Conservation (phyloP, 208 protist genomes). For the Tritrichomonas musculus region DNA sequence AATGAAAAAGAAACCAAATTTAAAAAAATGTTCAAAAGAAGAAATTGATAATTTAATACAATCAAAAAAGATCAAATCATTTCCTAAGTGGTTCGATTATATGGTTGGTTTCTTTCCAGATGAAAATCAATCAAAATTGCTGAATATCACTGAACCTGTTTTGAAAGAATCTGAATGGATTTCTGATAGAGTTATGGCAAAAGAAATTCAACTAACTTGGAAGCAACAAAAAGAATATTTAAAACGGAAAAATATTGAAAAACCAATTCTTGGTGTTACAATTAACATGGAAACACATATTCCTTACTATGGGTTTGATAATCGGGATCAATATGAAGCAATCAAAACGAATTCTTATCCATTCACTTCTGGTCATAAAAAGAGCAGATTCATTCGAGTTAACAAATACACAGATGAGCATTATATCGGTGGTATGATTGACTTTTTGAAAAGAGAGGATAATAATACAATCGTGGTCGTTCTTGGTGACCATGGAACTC, state of each 20-base stretch:
- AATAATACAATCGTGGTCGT: neutral
- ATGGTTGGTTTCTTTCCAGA: neutral
- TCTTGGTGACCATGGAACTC: neutral
- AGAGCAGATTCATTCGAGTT: neutral
- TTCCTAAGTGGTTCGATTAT: neutral
- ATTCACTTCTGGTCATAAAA: no score
- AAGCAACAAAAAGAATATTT: neutral
- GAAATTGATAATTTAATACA: neutral
- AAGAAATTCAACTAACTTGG: neutral
- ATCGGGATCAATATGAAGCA: neutral
- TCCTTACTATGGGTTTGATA: neutral
- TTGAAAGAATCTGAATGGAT: neutral
- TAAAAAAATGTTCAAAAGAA: neutral
- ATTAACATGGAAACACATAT: neutral
- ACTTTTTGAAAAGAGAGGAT: neutral
- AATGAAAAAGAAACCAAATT: neutral
- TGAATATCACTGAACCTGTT: neutral
- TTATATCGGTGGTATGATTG: neutral
- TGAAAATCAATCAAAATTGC: neutral
- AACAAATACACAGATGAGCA: neutral
- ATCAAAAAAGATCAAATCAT: neutral
- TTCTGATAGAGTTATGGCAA: neutral
- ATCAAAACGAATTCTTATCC: neutral
- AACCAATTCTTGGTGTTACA: neutral
- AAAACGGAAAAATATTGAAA: neutral